Conservation (phyloP, 805 yeast genomes). For the Priceomyces melissophilus region DNA sequence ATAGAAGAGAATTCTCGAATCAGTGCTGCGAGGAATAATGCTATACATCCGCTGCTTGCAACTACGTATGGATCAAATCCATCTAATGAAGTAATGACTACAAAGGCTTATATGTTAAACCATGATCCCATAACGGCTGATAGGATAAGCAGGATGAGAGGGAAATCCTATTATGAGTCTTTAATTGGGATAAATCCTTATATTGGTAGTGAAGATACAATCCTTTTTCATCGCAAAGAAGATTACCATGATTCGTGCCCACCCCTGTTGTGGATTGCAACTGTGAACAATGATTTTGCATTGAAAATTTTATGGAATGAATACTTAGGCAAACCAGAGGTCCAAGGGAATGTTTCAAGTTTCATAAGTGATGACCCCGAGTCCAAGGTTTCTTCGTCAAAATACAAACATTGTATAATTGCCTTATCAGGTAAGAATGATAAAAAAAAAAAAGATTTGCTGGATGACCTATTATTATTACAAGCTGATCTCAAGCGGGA, state of each 20-base stretch:
- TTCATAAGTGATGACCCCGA: too few relatives aligned
- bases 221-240: background rate
- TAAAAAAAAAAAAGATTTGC: background rate
- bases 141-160: background rate
- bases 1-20: background rate
- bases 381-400: background rate
- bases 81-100: background rate
- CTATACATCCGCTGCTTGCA: background rate
- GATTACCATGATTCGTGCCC: conserved; percentile 9
- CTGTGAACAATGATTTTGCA: conserved; percentile 1
- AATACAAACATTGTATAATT: background rate
- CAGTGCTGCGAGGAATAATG: background rate
- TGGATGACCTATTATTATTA: background rate
- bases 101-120: background rate
- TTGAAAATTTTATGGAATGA: conserved; percentile 2
- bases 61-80: background rate
- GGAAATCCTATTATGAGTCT: background rate
- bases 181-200: background rate
- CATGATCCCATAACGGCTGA: background rate
- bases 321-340: background rate
- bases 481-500: background rate
- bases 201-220: background rate
- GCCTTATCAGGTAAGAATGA: background rate
- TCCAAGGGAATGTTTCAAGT: background rate
- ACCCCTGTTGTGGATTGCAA: conserved; percentile 4